Evolutionary conservation across 75 land plant genomes (phyloP), one percentile per base, ranked within the genome.

Genomic region (Adiantum capillusveneris): DNA sequence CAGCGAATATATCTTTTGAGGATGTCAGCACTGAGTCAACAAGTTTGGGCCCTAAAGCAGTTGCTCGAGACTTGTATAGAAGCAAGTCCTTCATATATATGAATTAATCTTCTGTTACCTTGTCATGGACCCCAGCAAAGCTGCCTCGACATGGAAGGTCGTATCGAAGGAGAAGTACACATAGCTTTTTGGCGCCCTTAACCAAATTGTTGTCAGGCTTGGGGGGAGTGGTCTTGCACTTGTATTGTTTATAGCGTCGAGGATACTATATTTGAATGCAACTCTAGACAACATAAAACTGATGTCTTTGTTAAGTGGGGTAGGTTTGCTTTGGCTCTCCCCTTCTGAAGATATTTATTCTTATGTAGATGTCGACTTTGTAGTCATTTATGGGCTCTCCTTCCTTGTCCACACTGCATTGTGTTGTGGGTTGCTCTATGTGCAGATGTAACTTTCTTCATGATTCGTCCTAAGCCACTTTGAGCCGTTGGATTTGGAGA

Each of bases 261-360:
- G 44, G 28, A 55, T 42, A 44, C 17, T 64, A 25, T 24, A 17
- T 18, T 12, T 56, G 31, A 55, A 64, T 64, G 66, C 59, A 12
- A 21, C 50, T 9, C 18, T 64, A 26, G 66, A 64, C 41, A 55
- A 42, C 9, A 64, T 39, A 22, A 56, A 42, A 44, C 3, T 64
- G 31, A 41, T 54, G 60, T 24, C 57, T 56, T 37, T 55, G 17
- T 12, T 55, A 13, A 22, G 25, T 30, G 66, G 66, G 27, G 30
- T 55, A 29, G 66, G 66, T n/a, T 31, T 64, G 24, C 1, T 64
- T 16, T 64, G 66, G 66, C 60, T 64, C 25, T 54, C 58, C 25
- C 25, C 59, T n/a, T n/a, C n/a, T n/a, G n/a, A n/a, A n/a, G n/a
- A n/a, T n/a, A n/a, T n/a, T n/a, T n/a, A n/a, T n/a, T n/a, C n/a